Evolutionary conservation across 208 protist species (phyloP).

Genomic region (Trypanosoma melophagium): DNA sequence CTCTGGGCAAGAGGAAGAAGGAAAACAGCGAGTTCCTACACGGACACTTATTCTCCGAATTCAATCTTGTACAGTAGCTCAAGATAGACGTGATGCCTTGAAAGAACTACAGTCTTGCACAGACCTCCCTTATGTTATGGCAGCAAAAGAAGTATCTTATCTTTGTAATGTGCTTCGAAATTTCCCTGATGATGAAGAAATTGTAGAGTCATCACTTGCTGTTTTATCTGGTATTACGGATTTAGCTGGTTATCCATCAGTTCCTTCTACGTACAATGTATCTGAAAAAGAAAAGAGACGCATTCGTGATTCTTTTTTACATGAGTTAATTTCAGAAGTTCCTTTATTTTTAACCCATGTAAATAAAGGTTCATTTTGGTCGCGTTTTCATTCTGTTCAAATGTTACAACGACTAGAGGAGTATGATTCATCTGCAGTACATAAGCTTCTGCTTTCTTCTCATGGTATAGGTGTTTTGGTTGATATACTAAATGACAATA

Average conservation of each 20-base stretch:
- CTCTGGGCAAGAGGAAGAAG: neutral
- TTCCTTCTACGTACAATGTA: slow-evolving; percentile 6
- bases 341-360: slow-evolving; percentile 47
- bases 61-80: slow-evolving; percentile 71
- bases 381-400: slow-evolving; percentile 54
- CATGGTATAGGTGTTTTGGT: slow-evolving; percentile 60
- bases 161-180: slow-evolving; percentile 43
- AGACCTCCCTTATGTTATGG: slow-evolving; percentile 61
- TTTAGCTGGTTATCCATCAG: slow-evolving; percentile 43
- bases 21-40: slow-evolving; percentile 24
- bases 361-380: slow-evolving; percentile 39
- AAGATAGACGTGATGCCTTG: slow-evolving; percentile 79
- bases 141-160: slow-evolving; percentile 37
- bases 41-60: slow-evolving; percentile 72
- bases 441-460: slow-evolving; percentile 53
- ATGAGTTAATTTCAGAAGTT: slow-evolving; percentile 43
- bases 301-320: slow-evolving; percentile 54
- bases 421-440: slow-evolving; percentile 47
- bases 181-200: slow-evolving; percentile 40
- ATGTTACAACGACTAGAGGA: slow-evolving; percentile 72
- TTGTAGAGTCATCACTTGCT: slow-evolving; percentile 43
- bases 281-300: slow-evolving; percentile 40
- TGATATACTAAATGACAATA: slow-evolving; percentile 59
- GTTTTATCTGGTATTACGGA: slow-evolving; percentile 60
- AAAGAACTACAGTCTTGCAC: slow-evolving; percentile 42